Evolutionary conservation across 2,329 filamentous ascomycete genomes (phyloP), one percentile per base, ranked within the genome.

Genomic region (Aspergillus texensis): DNA sequence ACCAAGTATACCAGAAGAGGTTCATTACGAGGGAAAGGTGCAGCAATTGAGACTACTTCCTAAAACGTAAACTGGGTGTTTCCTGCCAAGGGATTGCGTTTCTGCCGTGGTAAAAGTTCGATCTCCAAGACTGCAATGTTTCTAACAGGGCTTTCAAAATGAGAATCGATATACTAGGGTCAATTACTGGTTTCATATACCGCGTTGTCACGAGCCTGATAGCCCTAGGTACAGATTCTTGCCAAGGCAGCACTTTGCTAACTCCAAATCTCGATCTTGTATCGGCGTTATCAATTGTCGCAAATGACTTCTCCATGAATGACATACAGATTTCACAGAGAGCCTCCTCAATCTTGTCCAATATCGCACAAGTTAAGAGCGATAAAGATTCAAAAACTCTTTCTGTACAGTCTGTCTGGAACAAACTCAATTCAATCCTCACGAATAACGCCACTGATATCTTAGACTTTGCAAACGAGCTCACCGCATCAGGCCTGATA

Each of bases 401-500:
- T 45, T 56, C 56, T 11, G 36, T 64, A 45, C 56, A 57, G 32
- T 5, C 34, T n/a, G 52, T 48, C 11, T 60, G 36, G 36, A 28
- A 50, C 19, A 65, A 34, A 41, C 53, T 65, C 6, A 39, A 52
- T 28, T 28, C 39, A 11, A 54, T 64, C 50, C 60, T 66, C 53
- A 30, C 50, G 16, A 58, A 56, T 19, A 52, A 53, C n/a, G 36
- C 24, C 21, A 26, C 41, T 4, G 57, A 58, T 48, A 30, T 66
- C 11, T n/a, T 62, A n/a, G 36, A 26, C 3, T 50, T 55, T 14
- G 63, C 64, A 2, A 32, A 62, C 6, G 60, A 62, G 30, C 36
- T 67, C 19, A 34, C 61, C 28, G 46, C 56, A 36, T 53, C 63
- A 9, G 68, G 68, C 14, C 61, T 71, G 28, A 28, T 71, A 21